phyloP scores from a whole-genome alignment of 352 stramenopile species.

The Pythium chondricola region DNA sequence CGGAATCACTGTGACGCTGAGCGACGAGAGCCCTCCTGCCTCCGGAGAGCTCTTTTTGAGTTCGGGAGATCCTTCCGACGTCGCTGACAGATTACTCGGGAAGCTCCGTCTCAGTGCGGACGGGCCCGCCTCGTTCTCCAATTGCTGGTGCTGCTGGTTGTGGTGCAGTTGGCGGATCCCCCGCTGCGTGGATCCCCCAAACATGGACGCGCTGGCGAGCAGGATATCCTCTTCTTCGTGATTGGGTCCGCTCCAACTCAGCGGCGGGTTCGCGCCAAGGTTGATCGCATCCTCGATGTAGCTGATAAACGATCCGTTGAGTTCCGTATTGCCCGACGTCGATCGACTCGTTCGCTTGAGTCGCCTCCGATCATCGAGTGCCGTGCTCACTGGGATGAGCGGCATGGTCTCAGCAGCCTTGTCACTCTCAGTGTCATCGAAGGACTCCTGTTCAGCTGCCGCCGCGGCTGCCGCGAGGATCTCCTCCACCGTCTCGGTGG shows the following conservation, averaged over 20 bases:
- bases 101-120: conserved; percentile 25
- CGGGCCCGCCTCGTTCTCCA: conserved; percentile 40
- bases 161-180: conserved; percentile 65
- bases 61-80: conserved; percentile 14
- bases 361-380: not conserved
- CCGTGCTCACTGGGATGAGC: conserved; percentile 3
- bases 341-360: conserved; percentile 13
- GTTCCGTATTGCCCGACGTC: conserved; percentile 4
- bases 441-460: conserved; percentile 5
- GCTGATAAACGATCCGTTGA: conserved; percentile 21
- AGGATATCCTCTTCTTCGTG: conserved; percentile 75
- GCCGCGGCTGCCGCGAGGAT: conserved; percentile 14
- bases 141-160: conserved; percentile 68
- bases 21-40: not conserved
- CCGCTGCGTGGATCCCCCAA: conserved; percentile 53
- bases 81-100: conserved; percentile 21
- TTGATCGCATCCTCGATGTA: conserved; percentile 37
- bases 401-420: conserved; percentile 9
- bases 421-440: conserved; percentile 13
- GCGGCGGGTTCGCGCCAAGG: conserved; percentile 31
- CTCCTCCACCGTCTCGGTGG: conserved; percentile 27
- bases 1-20: conserved; percentile 23
- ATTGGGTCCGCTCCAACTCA: conserved; percentile 47
- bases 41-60: conserved; percentile 7
- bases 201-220: conserved; percentile 67